phyloP scores from a whole-genome alignment of 164 flowering plant genomes.

The Aristolochia fimbriata region DNA sequence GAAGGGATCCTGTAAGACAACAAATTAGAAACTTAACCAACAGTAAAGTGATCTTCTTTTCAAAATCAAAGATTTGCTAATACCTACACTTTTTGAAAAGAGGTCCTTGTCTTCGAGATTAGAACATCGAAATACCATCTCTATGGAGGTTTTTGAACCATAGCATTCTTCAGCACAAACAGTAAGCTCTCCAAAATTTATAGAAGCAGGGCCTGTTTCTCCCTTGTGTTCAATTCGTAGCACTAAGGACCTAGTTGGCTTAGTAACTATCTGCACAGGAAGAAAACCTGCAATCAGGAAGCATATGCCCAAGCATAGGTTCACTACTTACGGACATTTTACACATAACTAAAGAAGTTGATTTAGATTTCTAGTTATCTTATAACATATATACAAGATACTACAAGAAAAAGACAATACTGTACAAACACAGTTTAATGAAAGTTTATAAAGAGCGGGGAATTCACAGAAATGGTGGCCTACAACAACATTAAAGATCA shows the following conservation, averaged over 20 bases:
- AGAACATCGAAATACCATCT: slow-evolving; percentile 52
- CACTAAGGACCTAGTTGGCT: slow-evolving; percentile 39
- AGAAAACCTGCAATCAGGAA: neutral
- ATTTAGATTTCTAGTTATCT: too few species aligned
- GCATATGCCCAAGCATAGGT: too few species aligned
- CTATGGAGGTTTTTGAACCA: slow-evolving; percentile 50
- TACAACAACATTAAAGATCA: too few species aligned
- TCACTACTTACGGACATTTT: too few species aligned
- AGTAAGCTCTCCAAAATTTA: slow-evolving; percentile 43
- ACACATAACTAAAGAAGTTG: too few species aligned
- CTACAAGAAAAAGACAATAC: too few species aligned
- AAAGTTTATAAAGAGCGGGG: too few species aligned
- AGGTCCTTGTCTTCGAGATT: slow-evolving; percentile 65
- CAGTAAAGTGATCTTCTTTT: neutral
- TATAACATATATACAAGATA: too few species aligned
- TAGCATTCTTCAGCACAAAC: slow-evolving; percentile 75
- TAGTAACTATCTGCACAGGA: slow-evolving; percentile 61
- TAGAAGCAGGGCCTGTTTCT: slow-evolving; percentile 22
- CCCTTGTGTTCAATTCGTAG: slow-evolving; percentile 34
- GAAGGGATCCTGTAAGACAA: slow-evolving; percentile 63
- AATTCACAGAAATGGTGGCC: too few species aligned
- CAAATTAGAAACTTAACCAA: neutral
- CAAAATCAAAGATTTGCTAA: neutral
- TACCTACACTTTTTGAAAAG: slow-evolving; percentile 79
- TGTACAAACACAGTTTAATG: too few species aligned